Percentiles rank a stretch among this genome's conserved stretches.
Evolutionary conservation across 2,329 filamentous ascomycete species (phyloP).

Genomic region (Cordyceps sp.): DNA sequence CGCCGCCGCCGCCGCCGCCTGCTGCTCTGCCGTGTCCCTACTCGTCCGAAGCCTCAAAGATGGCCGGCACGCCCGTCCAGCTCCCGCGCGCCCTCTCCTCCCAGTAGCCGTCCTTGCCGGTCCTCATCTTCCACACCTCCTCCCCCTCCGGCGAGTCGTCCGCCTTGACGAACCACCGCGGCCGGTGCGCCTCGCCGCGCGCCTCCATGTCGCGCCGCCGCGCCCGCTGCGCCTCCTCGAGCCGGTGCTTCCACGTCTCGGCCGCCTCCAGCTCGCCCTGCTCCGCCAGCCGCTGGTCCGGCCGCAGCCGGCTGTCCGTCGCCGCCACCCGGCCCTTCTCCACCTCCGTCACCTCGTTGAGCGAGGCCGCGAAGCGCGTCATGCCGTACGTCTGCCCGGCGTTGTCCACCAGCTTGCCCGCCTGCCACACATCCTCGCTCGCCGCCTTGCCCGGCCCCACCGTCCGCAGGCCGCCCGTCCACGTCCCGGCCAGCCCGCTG

Average conservation of each 20-base stretch:
- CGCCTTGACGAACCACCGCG: conserved; percentile 72
- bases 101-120: conserved; percentile 85
- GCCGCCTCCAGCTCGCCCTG: conserved; percentile 67
- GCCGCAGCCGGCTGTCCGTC: conserved; percentile 71
- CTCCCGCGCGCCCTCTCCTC: conserved; percentile 55
- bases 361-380: conserved; percentile 65
- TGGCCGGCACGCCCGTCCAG: conserved; percentile 42
- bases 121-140: conserved; percentile 60
- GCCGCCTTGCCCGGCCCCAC: conserved; percentile 44
- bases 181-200: conserved; percentile 52
- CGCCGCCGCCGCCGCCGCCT: neutral
- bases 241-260: conserved; percentile 62
- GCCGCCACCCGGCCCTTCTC: conserved; percentile 60
- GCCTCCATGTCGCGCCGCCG: conserved; percentile 63
- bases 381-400: conserved; percentile 71
- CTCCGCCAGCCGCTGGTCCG: conserved; percentile 77
- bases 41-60: conserved; percentile 20
- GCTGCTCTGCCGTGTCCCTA: neutral
- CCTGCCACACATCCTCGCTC: conserved; percentile 61
- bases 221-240: conserved; percentile 74
- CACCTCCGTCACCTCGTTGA: conserved; percentile 76
- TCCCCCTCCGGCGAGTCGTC: conserved; percentile 41
- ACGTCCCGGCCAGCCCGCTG: conserved; percentile 61
- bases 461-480: conserved; percentile 59
- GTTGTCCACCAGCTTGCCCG: conserved; percentile 62